Conservation (phyloP, 2,329 filamentous ascomycete species). For the Raffaelea ambrosiae region DNA sequence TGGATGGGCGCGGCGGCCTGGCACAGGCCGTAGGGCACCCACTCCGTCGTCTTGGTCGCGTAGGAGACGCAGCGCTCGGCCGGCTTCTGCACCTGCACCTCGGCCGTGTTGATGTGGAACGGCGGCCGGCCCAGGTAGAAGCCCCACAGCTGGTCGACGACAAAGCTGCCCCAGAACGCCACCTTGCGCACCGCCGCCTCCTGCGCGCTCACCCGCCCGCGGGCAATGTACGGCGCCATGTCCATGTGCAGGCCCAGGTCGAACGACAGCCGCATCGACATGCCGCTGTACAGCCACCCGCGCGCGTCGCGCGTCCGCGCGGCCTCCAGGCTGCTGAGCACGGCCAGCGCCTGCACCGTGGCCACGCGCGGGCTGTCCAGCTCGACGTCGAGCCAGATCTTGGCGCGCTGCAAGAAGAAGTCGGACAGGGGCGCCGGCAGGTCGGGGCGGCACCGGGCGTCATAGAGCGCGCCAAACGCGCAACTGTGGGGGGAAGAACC, state of each 20-base stretch:
- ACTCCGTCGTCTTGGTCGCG: too few relatives aligned
- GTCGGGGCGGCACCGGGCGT: constrained; percentile 16
- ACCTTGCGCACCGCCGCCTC: constrained; percentile 29
- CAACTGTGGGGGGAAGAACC: too few relatives aligned
- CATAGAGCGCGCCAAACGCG: constrained; percentile 23
- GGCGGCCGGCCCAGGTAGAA: constrained; percentile 31
- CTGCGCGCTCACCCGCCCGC: constrained; percentile 25
- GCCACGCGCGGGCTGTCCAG: constrained; percentile 36
- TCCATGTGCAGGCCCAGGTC: constrained; percentile 33
- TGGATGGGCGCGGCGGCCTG: too few relatives aligned
- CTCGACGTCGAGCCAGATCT: constrained; percentile 35
- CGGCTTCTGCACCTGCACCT: constrained; percentile 29
- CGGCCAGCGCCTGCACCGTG: constrained; percentile 35
- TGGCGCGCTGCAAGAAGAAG: constrained; percentile 33
- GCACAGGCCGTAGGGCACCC: too few relatives aligned
- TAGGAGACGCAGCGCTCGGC: too few relatives aligned
- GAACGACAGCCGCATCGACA: constrained; percentile 34
- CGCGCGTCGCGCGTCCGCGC: constrained; percentile 33
- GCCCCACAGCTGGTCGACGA: constrained; percentile 30
- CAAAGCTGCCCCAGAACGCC: constrained; percentile 33
- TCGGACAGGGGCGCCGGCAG: constrained; percentile 23
- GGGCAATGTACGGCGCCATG: constrained; percentile 27
- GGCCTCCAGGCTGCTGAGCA: constrained; percentile 35
- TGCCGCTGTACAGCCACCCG: constrained; percentile 37
- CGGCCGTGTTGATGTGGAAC: constrained; percentile 29